Percentiles rank a stretch among this genome's conserved stretches.
Conservation (phyloP, 2,329 filamentous ascomycete species). For the Chaetomium globosum region DNA sequence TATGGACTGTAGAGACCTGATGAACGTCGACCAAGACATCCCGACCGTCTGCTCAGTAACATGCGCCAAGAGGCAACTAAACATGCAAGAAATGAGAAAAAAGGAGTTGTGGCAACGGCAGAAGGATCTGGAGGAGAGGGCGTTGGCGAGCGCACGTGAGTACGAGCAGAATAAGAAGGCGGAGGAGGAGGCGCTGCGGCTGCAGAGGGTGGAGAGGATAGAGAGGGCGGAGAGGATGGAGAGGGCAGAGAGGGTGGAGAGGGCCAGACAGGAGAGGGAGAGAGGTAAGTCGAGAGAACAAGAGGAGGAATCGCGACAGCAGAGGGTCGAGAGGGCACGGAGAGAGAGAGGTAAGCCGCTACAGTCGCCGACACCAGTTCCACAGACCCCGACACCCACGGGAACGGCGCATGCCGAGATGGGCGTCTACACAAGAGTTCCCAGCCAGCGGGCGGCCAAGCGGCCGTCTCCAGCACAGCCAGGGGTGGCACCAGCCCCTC, state of each 20-base stretch:
- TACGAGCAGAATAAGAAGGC: constrained; percentile 6
- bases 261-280: background rate
- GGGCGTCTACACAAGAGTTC: background rate
- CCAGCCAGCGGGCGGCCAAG: background rate
- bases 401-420: background rate
- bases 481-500: constrained; percentile 5
- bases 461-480: background rate
- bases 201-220: constrained; percentile 1
- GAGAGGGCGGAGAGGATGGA: background rate
- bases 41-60: background rate
- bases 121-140: background rate
- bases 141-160: background rate
- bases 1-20: background rate
- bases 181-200: constrained; percentile 13
- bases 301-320: constrained; percentile 8
- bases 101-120: background rate
- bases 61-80: constrained; percentile 1
- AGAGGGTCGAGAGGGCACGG: constrained; percentile 1
- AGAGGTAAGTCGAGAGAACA: constrained; percentile 2
- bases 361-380: background rate
- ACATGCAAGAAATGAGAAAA: background rate
- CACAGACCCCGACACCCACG: background rate
- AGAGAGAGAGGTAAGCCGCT: constrained; percentile 6
- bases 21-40: background rate
- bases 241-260: background rate